phyloP scores from a whole-genome alignment of 345 rosid species.

The Dipteronia dyeriana region DNA sequence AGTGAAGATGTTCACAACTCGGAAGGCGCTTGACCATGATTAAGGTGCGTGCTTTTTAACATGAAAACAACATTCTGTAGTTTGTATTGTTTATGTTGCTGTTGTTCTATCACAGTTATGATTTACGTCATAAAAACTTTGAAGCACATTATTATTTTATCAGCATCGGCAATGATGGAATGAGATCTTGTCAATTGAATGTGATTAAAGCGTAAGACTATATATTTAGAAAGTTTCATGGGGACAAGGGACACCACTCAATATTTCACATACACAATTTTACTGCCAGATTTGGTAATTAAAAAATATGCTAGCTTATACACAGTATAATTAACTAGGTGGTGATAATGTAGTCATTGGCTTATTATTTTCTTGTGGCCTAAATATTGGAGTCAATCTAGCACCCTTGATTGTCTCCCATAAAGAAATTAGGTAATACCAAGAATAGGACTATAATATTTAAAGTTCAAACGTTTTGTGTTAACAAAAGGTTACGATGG shows the following conservation, averaged over 20 bases:
- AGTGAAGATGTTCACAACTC: conserved; percentile 45
- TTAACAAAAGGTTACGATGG: too few relatives aligned
- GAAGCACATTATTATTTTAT: not conserved
- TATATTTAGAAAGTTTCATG: not conserved
- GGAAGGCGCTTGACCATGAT: conserved; percentile 24
- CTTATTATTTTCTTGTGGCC: conserved; percentile 3
- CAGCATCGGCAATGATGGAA: not conserved
- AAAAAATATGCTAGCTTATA: not conserved
- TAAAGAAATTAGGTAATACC: too few relatives aligned
- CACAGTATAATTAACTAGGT: not conserved
- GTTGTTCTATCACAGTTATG: not conserved
- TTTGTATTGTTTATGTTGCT: not conserved
- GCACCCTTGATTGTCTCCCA: not conserved
- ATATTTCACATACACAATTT: not conserved
- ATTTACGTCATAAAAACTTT: not conserved
- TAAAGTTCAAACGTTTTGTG: too few relatives aligned
- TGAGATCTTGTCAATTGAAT: not conserved
- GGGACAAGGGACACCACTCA: not conserved
- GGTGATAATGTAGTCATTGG: not conserved
- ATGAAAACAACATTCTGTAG: not conserved
- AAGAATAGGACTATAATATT: not conserved
- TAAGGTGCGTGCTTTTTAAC: conserved; percentile 29
- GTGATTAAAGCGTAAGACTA: not conserved
- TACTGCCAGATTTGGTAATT: not conserved
- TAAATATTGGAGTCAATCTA: not conserved